Base-by-base conservation (phyloP, 805 yeast genomes). In the Saccharomycopsis sp. region DNA sequence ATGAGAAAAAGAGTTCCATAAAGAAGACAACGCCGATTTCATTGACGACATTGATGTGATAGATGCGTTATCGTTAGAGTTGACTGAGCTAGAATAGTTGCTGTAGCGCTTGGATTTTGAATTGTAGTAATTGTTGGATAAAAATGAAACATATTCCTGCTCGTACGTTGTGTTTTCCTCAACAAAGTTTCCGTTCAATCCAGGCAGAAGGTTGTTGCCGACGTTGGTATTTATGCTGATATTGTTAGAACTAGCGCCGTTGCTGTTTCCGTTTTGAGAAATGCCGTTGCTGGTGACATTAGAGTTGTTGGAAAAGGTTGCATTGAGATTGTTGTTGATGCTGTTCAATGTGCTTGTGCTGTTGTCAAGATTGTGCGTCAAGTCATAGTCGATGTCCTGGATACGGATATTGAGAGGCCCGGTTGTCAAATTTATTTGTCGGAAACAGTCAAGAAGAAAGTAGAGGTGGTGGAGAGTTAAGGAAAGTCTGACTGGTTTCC, bases 381-480 rank as follows among this genome's bases (percentile, higher is more conserved):
- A 56, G 63, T 83, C 70, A 68, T 80, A 71, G 53, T 78, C 77
- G 1, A 84, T 81, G 60, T 75, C 80, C 62, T 83, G 87, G 21
- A 84, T 69, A 62, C 85, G 73, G 51, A 84, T 73, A 64, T 80
- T 80, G 69, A 83, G 71, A 2, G 89, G 88, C 0, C 89, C 89
- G 8, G 83, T 81, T 34, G 79, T 57, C 64, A 75, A 62, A 61
- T 75, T 70, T 66, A 79, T 57, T 57, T 75, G 72, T 74, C 83
- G 69, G 56, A 84, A 81, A 55, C 79, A 73, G 48, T 83, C 87
- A n/a, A 81, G 68, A 21, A 84, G 73, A 63, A 79, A 84, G 65
- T 81, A 84, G 29, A 84, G 71, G 66, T 84, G 89, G 66, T 84
- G 89, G 24, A 83, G 71, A 16, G 87, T 82, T 55, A 84, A 71